Percentiles rank a stretch among this genome's conserved stretches.
phyloP scores from a whole-genome alignment of 768 basidiomycete species.

The Leucocoprinus sp. region DNA sequence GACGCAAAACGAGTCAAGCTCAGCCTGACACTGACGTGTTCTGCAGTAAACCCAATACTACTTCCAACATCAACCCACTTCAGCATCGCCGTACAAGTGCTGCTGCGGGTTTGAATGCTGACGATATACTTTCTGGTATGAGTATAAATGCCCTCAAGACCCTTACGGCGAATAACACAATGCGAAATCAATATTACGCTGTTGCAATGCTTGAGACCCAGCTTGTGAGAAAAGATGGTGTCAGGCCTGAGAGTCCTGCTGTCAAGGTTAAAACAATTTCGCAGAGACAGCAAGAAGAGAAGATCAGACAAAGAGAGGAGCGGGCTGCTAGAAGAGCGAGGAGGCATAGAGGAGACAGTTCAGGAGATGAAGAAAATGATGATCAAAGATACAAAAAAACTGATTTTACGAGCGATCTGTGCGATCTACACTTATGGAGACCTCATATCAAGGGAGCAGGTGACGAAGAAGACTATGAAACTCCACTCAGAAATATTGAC shows the following conservation, averaged over 20 bases:
- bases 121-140: constrained; percentile 53
- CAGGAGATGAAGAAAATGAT: constrained; percentile 22
- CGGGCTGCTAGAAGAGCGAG: constrained; percentile 56
- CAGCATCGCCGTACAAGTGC: constrained; percentile 34
- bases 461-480: constrained; percentile 75
- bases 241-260: constrained; percentile 70
- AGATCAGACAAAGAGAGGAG: constrained; percentile 41
- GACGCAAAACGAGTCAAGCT: constrained; percentile 10
- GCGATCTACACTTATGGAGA: not conserved
- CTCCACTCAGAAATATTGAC: constrained; percentile 43
- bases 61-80: constrained; percentile 17
- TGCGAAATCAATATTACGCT: constrained; percentile 60
- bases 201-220: constrained; percentile 58
- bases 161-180: constrained; percentile 66
- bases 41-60: not conserved
- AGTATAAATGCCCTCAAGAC: constrained; percentile 59
- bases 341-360: constrained; percentile 27
- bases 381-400: constrained; percentile 16
- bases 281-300: constrained; percentile 63
- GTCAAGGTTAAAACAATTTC: constrained; percentile 61
- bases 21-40: not conserved
- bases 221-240: constrained; percentile 60
- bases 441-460: constrained; percentile 44
- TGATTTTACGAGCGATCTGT: not conserved
- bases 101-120: constrained; percentile 23